Conservation (phyloP, 345 rosid genomes). For the Psidium friedrichsthalianum region DNA sequence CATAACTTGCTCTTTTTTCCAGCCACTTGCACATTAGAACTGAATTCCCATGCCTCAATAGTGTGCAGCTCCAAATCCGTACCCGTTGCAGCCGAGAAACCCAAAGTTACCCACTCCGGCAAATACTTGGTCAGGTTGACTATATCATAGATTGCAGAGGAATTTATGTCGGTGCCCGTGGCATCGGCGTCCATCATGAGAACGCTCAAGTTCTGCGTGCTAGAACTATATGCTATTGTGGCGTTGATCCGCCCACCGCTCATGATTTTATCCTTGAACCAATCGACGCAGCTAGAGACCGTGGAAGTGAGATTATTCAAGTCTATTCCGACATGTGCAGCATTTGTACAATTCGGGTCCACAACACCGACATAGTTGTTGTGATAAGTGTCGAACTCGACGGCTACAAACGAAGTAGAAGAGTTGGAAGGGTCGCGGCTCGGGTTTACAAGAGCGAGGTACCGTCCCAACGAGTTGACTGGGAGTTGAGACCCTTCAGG, state of each 20-base stretch:
- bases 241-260: background rate
- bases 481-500: background rate
- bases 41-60: slow-evolving; percentile 6
- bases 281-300: background rate
- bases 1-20: background rate
- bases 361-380: background rate
- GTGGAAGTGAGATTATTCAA: background rate
- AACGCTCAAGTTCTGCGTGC: background rate
- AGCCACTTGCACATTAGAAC: background rate
- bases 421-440: background rate
- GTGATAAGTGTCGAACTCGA: slow-evolving; percentile 8
- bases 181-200: background rate
- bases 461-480: background rate
- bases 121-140: background rate
- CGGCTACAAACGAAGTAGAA: slow-evolving; percentile 4
- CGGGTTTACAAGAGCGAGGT: background rate
- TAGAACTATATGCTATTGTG: background rate
- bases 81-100: slow-evolving; percentile 13
- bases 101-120: slow-evolving; percentile 13
- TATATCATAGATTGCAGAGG: background rate
- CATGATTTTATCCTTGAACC: background rate
- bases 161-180: background rate
- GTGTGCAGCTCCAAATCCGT: background rate
- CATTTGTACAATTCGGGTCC: background rate
- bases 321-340: slow-evolving; percentile 8